These are phyloP conservation scores for Backusella circina DNA, from an alignment of 192 early-diverging fungal genomes.

Conservation along the genomic window DNA sequence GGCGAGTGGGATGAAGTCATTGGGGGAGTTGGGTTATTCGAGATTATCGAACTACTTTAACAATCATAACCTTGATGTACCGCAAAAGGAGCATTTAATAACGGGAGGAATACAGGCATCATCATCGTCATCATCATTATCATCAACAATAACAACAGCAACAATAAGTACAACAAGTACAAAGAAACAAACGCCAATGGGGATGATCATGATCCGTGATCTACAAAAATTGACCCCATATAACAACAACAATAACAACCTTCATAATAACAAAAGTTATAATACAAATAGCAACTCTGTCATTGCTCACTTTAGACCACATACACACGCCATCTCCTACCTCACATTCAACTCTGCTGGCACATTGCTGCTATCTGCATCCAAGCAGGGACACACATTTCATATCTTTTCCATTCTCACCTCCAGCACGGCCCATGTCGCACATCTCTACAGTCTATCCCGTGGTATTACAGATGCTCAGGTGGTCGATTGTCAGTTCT, in stretches of 20 bases:
- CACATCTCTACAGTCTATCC: slow-evolving; percentile 66
- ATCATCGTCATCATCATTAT: background rate
- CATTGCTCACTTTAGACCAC: slow-evolving; percentile 67
- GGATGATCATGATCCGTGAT: background rate
- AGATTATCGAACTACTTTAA: slow-evolving; percentile 63
- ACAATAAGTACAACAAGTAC: background rate
- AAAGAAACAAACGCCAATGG: background rate
- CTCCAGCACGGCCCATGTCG: slow-evolving; percentile 25
- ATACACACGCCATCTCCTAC: slow-evolving; percentile 59
- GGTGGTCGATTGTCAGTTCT: slow-evolving; percentile 67
- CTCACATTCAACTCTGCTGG: slow-evolving; percentile 62
- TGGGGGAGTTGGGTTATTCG: slow-evolving; percentile 63
- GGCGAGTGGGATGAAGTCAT: slow-evolving; percentile 65
- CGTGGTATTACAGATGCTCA: slow-evolving; percentile 74
- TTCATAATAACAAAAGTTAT: background rate
- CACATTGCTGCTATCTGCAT: slow-evolving; percentile 64
- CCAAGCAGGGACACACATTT: slow-evolving; percentile 68
- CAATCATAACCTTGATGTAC: background rate
- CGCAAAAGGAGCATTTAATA: background rate
- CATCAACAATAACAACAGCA: background rate
- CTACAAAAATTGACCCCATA: background rate
- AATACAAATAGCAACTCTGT: slow-evolving; percentile 8
- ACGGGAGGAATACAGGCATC: background rate
- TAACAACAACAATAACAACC: background rate
- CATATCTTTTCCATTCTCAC: slow-evolving; percentile 60